phyloP scores from a whole-genome alignment of 495 filamentous ascomycete genomes.

The Lentithecium fluviatile region DNA sequence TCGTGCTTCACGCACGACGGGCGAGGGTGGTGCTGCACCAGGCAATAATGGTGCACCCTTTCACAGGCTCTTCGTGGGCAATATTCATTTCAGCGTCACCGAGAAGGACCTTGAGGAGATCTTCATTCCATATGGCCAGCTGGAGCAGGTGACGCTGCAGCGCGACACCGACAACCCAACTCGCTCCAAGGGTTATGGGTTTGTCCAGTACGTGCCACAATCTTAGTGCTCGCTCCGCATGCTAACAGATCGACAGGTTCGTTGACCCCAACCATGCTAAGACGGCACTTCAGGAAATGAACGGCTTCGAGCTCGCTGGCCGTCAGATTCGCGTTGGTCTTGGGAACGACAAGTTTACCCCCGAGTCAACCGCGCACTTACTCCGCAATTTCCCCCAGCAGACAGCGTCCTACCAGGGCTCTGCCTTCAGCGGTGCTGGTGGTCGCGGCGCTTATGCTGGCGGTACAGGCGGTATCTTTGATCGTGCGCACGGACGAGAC shows the following conservation, averaged over 20 bases:
- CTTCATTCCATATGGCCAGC: conserved; percentile 96
- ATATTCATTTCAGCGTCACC: conserved; percentile 99
- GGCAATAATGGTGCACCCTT: conserved; percentile 80
- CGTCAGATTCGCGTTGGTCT: conserved; percentile 97
- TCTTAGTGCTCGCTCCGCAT: not conserved
- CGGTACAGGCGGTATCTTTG: conserved; percentile 72
- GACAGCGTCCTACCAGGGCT: conserved; percentile 84
- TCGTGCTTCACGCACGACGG: conserved; percentile 78
- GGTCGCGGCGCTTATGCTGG: conserved; percentile 85
- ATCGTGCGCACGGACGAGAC: conserved; percentile 88
- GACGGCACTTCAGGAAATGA: conserved; percentile 97
- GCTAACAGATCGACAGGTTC: conserved; percentile 63
- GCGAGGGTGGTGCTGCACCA: conserved; percentile 64
- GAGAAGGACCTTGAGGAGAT: conserved; percentile 94
- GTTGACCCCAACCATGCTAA: conserved; percentile 86
- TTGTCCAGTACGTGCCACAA: conserved; percentile 82
- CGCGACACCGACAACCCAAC: conserved; percentile 76
- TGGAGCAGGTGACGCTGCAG: conserved; percentile 95
- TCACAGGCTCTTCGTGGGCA: conserved; percentile 98
- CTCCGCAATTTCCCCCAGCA: conserved; percentile 84
- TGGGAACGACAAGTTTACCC: conserved; percentile 99
- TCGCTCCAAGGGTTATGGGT: conserved; percentile 92
- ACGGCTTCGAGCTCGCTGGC: conserved; percentile 97
- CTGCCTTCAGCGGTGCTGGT: conserved; percentile 86
- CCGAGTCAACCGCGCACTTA: conserved; percentile 89